Evolutionary conservation across 352 stramenopile genomes (phyloP), one percentile per base, ranked within the genome.

Genomic region (Globisporangium emineosum): DNA sequence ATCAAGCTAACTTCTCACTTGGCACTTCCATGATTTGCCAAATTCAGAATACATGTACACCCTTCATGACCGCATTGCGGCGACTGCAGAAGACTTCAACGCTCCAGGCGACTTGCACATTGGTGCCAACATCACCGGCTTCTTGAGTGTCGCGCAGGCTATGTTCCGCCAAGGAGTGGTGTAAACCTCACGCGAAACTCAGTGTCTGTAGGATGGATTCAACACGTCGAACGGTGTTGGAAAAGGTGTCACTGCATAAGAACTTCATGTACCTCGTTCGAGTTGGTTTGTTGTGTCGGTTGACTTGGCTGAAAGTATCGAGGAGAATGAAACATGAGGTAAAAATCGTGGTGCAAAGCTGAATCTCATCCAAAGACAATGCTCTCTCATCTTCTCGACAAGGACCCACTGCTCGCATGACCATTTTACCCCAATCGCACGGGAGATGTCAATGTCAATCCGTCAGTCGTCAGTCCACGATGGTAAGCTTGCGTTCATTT

Each of bases 91-190:
- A 50, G 86, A 94, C 27, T 94, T 94, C 66, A 94, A 93, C 67
- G 76, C 72, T 27, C 65, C 73, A 2, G 86, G 87, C 27, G 82
- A 96, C 65, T 80, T 93, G 47, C 83, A 94, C 76, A 75, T 81
- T n/a, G 97, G 97, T 57, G 85, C 92, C 29, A 98, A 97, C 77
- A 99, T 99, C 79, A 86, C 89, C 42, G 97, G 95, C 74, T 99
- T 99, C 72, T 88, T 99, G 64, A 92, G 92, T 53, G 96, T 99
- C 43, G 97, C 96, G 9, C 91, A 98, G 69, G 92, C 93, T 67
- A 99, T 99, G 96, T 93, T 98, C 72, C 78, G 84, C 66, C 97
- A 99, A 81, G 97, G 97, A 54, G 94, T 94, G 21, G 96, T 99
- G 55, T 99, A 97, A 86, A 33, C 10, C 17, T n/a, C 27, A 43